phyloP scores from a whole-genome alignment of 1,139 yeast species.

The Zygotorulaspora mrakii region DNA sequence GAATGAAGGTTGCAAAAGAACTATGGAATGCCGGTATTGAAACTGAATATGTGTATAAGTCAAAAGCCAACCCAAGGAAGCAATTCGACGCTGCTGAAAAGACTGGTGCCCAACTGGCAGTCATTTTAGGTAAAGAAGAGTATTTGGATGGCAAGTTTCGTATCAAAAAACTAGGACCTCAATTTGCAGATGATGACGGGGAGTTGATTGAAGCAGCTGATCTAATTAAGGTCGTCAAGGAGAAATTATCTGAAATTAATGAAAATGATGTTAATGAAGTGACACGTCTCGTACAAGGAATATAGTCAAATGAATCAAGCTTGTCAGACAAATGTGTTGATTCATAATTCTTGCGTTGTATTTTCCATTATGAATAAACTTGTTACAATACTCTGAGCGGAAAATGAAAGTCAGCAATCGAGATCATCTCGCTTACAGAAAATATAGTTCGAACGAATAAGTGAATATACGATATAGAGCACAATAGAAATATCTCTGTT shows the following conservation, averaged over 20 bases:
- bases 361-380: background rate
- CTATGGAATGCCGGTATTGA: conserved; percentile 89
- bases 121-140: conserved; percentile 93
- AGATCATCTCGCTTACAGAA: too few species aligned
- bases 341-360: too few species aligned
- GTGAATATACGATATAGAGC: too few species aligned
- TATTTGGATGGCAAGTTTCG: conserved; percentile 70
- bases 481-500: too few species aligned
- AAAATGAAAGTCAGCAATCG: too few species aligned
- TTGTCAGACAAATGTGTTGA: too few species aligned
- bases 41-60: conserved; percentile 84
- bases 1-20: conserved; percentile 77
- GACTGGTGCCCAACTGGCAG: conserved; percentile 85
- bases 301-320: conserved; percentile 36
- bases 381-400: background rate
- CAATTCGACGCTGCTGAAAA: conserved; percentile 98
- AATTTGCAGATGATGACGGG: conserved; percentile 85
- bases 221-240: conserved; percentile 53
- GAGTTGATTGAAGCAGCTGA: conserved; percentile 63
- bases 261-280: conserved; percentile 49
- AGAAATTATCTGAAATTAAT: conserved; percentile 45
- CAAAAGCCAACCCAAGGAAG: conserved; percentile 89
- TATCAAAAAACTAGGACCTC: conserved; percentile 84
- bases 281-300: conserved; percentile 55
- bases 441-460: too few species aligned